Conservation (phyloP, 1,139 yeast genomes). For the Maudiozyma humilis region DNA sequence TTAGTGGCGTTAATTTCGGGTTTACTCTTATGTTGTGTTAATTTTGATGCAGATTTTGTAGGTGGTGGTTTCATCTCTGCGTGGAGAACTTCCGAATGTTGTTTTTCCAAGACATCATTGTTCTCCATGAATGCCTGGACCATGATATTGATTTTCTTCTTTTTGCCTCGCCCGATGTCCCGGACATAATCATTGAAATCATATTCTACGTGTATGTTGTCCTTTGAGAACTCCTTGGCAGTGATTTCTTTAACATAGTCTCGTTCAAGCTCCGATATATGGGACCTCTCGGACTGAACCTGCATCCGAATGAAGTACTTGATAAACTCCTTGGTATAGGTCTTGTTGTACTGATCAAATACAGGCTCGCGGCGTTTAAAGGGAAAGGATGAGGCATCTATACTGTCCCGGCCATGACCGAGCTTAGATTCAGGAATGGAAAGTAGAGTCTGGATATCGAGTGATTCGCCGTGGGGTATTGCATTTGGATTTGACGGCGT, state of each 20-base stretch:
- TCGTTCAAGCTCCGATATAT: conserved; percentile 19
- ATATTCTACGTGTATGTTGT: conserved; percentile 12
- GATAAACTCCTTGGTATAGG: conserved; percentile 21
- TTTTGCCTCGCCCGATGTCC: conserved; percentile 18
- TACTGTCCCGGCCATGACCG: conserved; percentile 12
- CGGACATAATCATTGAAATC: conserved; percentile 19
- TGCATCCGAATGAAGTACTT: conserved; percentile 27
- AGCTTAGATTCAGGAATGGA: conserved; percentile 29
- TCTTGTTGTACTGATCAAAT: conserved; percentile 23
- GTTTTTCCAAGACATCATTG: conserved; percentile 4
- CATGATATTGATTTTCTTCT: conserved; percentile 20
- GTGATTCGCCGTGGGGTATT: conserved; percentile 71
- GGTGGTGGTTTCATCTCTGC: background rate
- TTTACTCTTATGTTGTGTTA: background rate
- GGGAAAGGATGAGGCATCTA: conserved; percentile 18
- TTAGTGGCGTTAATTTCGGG: background rate
- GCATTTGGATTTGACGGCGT: conserved; percentile 79
- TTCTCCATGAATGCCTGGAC: conserved; percentile 7
- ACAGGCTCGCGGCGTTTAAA: conserved; percentile 24
- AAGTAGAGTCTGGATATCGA: conserved; percentile 51
- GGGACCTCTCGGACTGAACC: conserved; percentile 21
- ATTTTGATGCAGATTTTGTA: no score
- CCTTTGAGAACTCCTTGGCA: conserved; percentile 12
- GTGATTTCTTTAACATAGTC: conserved; percentile 17
- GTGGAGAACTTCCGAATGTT: conserved; percentile 6